phyloP scores from a whole-genome alignment of 2,329 filamentous ascomycete genomes.

The Gaeumannomyces sp. region DNA sequence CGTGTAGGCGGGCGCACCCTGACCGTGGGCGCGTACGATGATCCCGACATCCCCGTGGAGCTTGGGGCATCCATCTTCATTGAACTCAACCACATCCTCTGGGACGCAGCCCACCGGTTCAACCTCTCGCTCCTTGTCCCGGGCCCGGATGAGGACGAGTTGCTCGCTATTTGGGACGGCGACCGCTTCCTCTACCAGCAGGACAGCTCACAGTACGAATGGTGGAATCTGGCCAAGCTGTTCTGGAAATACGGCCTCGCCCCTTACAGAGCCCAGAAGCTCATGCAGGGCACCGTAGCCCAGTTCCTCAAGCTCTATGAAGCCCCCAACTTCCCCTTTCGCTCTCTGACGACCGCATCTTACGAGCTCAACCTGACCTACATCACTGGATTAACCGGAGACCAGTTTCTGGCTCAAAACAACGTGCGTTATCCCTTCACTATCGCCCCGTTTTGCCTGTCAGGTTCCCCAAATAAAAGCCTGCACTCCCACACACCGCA shows the following conservation, averaged over 20 bases:
- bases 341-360: conserved; percentile 63
- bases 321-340: conserved; percentile 76
- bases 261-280: conserved; percentile 63
- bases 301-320: conserved; percentile 78
- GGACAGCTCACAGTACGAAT: conserved; percentile 52
- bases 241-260: conserved; percentile 81
- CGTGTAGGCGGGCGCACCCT: conserved; percentile 82
- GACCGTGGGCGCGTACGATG: conserved; percentile 70
- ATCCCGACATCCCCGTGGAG: conserved; percentile 66
- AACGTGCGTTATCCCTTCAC: conserved; percentile 32
- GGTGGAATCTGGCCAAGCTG: conserved; percentile 76
- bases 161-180: conserved; percentile 82
- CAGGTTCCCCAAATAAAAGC: too few relatives aligned
- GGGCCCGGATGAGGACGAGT: conserved; percentile 41
- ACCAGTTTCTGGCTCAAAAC: conserved; percentile 63
- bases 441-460: neutral
- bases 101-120: conserved; percentile 65
- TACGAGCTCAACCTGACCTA: conserved; percentile 61
- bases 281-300: conserved; percentile 65
- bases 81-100: conserved; percentile 72
- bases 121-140: conserved; percentile 52
- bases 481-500: too few relatives aligned
- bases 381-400: conserved; percentile 64
- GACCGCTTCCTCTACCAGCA: conserved; percentile 63
- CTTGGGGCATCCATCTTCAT: conserved; percentile 92